Percentiles rank a stretch among this genome's conserved stretches.
These are phyloP conservation scores for Apophysomyces variabilis DNA, from an alignment of 371 early-diverging fungal genomes.

Conservation along the genomic window DNA sequence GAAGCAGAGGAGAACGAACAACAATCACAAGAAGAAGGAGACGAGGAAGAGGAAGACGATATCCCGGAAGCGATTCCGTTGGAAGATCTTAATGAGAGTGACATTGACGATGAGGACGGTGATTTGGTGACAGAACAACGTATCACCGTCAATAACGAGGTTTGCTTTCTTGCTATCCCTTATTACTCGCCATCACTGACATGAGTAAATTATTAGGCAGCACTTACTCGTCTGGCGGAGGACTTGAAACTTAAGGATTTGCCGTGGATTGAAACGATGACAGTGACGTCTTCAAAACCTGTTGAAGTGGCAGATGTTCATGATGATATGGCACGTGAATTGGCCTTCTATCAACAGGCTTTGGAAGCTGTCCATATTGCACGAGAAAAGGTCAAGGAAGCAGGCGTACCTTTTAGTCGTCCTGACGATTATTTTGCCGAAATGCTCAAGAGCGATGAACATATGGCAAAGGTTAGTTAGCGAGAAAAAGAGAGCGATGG, in stretches of 20 bases:
- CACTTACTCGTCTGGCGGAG: constrained; percentile 59
- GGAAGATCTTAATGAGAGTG: constrained; percentile 39
- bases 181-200: background rate
- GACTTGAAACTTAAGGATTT: constrained; percentile 72
- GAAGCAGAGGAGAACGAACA: constrained; percentile 5
- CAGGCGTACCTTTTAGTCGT: constrained; percentile 78
- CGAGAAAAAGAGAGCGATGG: background rate
- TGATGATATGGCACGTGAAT: constrained; percentile 90
- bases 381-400: constrained; percentile 56
- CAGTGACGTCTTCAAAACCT: constrained; percentile 71
- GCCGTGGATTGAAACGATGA: constrained; percentile 85
- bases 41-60: constrained; percentile 20
- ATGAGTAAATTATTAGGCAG: constrained; percentile 43
- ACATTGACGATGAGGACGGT: constrained; percentile 52
- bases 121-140: constrained; percentile 68
- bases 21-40: background rate
- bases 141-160: constrained; percentile 75
- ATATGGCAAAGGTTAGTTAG: constrained; percentile 78
- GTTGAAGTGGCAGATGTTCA: constrained; percentile 67
- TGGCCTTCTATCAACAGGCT: constrained; percentile 90
- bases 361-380: constrained; percentile 79
- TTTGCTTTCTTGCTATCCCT: constrained; percentile 22
- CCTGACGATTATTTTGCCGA: constrained; percentile 97
- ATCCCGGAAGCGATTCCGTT: constrained; percentile 37
- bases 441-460: constrained; percentile 96